Conservation (phyloP, 2,329 filamentous ascomycete genomes). For the Penicillium sclerotigenum region DNA sequence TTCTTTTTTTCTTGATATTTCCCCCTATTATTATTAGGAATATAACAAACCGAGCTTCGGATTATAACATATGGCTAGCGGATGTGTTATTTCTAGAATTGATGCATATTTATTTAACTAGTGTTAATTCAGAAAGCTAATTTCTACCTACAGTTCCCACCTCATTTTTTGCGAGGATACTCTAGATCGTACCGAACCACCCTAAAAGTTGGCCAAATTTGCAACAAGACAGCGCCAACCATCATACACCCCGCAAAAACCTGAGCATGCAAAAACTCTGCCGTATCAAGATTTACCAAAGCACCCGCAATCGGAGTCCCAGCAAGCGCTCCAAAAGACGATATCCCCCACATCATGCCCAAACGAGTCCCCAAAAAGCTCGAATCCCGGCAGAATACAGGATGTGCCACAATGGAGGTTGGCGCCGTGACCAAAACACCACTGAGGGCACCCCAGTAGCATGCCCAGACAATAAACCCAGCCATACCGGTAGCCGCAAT, state of each 20-base stretch:
- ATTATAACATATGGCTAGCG: too few relatives aligned
- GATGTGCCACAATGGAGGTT: conserved; percentile 31
- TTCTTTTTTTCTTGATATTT: too few relatives aligned
- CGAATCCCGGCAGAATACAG: conserved; percentile 26
- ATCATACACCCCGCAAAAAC: conserved; percentile 35
- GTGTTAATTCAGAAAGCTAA: not conserved
- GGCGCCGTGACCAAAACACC: conserved; percentile 32
- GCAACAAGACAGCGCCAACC: conserved; percentile 27
- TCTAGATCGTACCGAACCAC: conserved; percentile 23
- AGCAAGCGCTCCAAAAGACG: conserved; percentile 31
- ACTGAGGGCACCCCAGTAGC: conserved; percentile 33
- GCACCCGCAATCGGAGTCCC: conserved; percentile 35
- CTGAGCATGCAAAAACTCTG: conserved; percentile 30
- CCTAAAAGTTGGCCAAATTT: conserved; percentile 27
- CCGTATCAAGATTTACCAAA: conserved; percentile 27
- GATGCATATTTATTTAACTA: not conserved
- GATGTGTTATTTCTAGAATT: too few relatives aligned
- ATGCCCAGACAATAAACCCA: conserved; percentile 33
- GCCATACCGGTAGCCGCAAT: conserved; percentile 22
- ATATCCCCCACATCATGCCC: conserved; percentile 38
- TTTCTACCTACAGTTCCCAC: not conserved
- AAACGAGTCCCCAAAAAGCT: conserved; percentile 30
- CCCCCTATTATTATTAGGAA: too few relatives aligned
- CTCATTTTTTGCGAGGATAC: not conserved
- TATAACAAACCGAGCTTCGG: too few relatives aligned